A percentile compares a stretch with the other conserved stretches of the same genome.
Conservation (phyloP, 164 flowering plant genomes). For the Aristolochia fimbriata region DNA sequence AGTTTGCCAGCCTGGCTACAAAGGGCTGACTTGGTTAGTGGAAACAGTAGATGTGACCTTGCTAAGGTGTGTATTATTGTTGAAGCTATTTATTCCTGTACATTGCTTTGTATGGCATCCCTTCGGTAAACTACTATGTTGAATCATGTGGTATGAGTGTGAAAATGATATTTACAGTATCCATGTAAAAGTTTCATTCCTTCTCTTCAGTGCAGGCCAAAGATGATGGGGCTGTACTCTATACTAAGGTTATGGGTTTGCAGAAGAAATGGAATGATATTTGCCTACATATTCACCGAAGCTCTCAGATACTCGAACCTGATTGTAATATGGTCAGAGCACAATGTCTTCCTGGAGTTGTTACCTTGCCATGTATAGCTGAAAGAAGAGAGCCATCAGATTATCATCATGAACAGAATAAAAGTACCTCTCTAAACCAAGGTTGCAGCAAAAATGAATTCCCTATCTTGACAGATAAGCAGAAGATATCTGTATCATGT, state of each 20-base stretch:
- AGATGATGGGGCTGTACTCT: conserved; percentile 39
- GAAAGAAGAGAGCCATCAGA: conserved; percentile 17
- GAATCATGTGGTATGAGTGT: too few relatives aligned
- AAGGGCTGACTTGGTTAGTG: conserved; percentile 18
- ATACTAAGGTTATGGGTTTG: conserved; percentile 30
- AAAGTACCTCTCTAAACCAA: conserved; percentile 17
- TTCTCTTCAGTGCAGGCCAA: conserved; percentile 76
- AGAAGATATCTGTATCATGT: conserved; percentile 7
- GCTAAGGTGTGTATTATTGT: conserved; percentile 27
- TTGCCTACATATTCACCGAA: conserved; percentile 44
- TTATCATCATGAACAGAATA: conserved; percentile 6
- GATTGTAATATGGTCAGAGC: conserved; percentile 12
- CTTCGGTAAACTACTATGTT: too few relatives aligned
- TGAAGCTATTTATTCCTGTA: background rate
- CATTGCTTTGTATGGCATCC: too few relatives aligned
- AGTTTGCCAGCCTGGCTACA: conserved; percentile 41
- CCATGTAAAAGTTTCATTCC: conserved; percentile 21
- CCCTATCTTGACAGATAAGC: conserved; percentile 18
- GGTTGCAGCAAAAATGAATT: conserved; percentile 13
- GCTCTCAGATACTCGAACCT: conserved; percentile 11
- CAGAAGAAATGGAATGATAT: conserved; percentile 59
- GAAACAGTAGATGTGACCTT: conserved; percentile 18
- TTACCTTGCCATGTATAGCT: conserved; percentile 24
- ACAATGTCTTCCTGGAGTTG: conserved; percentile 19
- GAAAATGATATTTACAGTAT: conserved; percentile 1